Evolutionary conservation across 2,329 filamentous ascomycete genomes (phyloP).

Genomic region (Colletotrichum horii): DNA sequence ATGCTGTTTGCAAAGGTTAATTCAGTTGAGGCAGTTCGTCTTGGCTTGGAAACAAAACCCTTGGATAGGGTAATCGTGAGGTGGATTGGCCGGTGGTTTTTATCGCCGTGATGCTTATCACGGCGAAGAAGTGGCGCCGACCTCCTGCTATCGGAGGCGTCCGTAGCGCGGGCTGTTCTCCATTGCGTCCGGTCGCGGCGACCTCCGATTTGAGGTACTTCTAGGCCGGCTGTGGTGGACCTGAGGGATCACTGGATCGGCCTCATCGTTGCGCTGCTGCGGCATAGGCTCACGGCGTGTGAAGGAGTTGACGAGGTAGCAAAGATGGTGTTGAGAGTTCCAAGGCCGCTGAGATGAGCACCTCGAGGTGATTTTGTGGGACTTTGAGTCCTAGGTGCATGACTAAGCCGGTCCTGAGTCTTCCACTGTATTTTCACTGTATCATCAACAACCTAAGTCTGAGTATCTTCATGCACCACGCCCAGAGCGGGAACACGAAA

Average conservation of each 20-base stretch:
- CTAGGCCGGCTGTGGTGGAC: background rate
- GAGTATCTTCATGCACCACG: background rate
- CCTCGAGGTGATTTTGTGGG: background rate
- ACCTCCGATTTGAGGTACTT: conserved; percentile 18
- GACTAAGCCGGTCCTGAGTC: conserved; percentile 4
- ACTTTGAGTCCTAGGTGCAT: background rate
- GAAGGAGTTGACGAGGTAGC: background rate
- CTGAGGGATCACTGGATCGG: background rate
- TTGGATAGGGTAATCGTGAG: background rate
- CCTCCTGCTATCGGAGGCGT: conserved; percentile 22
- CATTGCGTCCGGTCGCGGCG: conserved; percentile 20
- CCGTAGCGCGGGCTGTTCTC: conserved; percentile 5
- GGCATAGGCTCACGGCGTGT: background rate
- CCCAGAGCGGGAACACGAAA: background rate
- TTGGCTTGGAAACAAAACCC: background rate
- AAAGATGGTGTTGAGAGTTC: background rate
- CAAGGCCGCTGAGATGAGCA: background rate
- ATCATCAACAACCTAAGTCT: background rate
- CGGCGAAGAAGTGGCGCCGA: conserved; percentile 8
- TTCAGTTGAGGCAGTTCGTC: background rate
- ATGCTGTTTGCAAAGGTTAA: background rate
- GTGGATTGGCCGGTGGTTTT: background rate
- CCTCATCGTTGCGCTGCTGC: background rate
- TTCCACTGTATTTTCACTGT: background rate
- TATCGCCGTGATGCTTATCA: conserved; percentile 19